A percentile compares a stretch with the other conserved stretches of the same genome.
These are phyloP conservation scores for Macadamia tetraphylla DNA, from an alignment of 164 flowering plant species.

Conservation along the genomic window DNA sequence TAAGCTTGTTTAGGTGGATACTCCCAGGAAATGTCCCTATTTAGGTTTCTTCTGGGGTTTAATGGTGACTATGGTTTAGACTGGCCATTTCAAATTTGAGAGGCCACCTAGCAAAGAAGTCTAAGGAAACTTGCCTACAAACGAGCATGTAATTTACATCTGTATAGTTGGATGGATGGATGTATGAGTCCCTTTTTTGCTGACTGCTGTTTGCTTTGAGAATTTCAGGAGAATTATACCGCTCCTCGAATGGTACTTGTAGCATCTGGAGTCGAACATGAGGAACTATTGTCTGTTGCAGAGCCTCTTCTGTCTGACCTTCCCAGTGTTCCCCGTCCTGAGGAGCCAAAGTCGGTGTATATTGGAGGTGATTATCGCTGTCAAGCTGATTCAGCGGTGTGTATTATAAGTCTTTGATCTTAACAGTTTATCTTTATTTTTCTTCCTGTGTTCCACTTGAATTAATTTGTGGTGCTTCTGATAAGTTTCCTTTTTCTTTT, in stretches of 20 bases:
- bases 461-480: not conserved
- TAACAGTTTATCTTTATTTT: not conserved
- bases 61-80: too few relatives aligned
- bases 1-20: too few relatives aligned
- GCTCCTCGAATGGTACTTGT: slow-evolving; percentile 90
- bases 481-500: not conserved
- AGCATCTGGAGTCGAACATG: slow-evolving; percentile 93
- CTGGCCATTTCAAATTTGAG: too few relatives aligned
- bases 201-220: slow-evolving; percentile 11
- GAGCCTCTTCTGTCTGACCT: slow-evolving; percentile 84
- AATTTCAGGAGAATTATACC: slow-evolving; percentile 67
- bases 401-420: slow-evolving; percentile 15
- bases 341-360: slow-evolving; percentile 61
- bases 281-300: slow-evolving; percentile 60
- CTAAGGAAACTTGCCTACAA: too few relatives aligned
- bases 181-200: slow-evolving; percentile 2
- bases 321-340: slow-evolving; percentile 41
- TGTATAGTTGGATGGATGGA: not conserved
- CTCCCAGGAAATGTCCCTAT: too few relatives aligned
- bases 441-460: not conserved
- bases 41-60: too few relatives aligned
- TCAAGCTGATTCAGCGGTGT: slow-evolving; percentile 71
- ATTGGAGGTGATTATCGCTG: slow-evolving; percentile 80
- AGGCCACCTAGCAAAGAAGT: too few relatives aligned
- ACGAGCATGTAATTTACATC: too few relatives aligned